phyloP scores from a whole-genome alignment of 176 grass and related monocot genomes.

The Pontederia paniculata region DNA sequence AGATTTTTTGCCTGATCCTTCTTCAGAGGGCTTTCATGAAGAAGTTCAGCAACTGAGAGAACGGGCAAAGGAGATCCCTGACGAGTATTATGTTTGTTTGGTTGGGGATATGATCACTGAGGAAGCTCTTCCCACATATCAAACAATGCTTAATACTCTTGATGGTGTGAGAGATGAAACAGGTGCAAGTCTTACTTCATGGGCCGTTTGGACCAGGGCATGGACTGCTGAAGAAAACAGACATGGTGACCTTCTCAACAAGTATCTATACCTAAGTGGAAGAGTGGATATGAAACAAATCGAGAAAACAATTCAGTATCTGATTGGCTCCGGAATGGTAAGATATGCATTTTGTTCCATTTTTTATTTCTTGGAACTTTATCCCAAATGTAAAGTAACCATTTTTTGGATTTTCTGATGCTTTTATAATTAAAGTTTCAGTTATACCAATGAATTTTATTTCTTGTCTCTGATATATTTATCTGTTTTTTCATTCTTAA shows the following conservation, averaged over 20 bases:
- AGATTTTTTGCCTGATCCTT: not conserved
- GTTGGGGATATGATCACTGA: constrained; percentile 3
- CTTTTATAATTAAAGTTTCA: too few relatives aligned
- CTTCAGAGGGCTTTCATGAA: not conserved
- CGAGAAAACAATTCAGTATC: constrained; percentile 2
- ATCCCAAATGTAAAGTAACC: too few relatives aligned
- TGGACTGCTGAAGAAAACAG: constrained; percentile 5
- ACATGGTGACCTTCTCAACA: constrained; percentile 4
- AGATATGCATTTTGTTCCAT: not conserved
- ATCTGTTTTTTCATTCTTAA: too few relatives aligned
- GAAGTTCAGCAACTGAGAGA: constrained; percentile 1
- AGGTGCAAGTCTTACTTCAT: not conserved
- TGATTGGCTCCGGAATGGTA: constrained; percentile 5
- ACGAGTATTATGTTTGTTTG: constrained; percentile 3
- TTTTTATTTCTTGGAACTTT: not conserved
- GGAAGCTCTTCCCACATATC: constrained; percentile 2
- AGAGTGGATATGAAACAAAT: not conserved
- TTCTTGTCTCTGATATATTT: too few relatives aligned
- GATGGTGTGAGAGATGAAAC: constrained; percentile 5
- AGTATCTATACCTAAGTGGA: not conserved
- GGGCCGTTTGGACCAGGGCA: not conserved
- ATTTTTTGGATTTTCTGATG: too few relatives aligned
- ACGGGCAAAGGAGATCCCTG: constrained; percentile 4
- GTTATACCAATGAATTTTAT: too few relatives aligned
- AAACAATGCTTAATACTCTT: constrained; percentile 5